Evolutionary conservation across 1,284 basidiomycete species (phyloP).

Genomic region (Sparassis latifolia): DNA sequence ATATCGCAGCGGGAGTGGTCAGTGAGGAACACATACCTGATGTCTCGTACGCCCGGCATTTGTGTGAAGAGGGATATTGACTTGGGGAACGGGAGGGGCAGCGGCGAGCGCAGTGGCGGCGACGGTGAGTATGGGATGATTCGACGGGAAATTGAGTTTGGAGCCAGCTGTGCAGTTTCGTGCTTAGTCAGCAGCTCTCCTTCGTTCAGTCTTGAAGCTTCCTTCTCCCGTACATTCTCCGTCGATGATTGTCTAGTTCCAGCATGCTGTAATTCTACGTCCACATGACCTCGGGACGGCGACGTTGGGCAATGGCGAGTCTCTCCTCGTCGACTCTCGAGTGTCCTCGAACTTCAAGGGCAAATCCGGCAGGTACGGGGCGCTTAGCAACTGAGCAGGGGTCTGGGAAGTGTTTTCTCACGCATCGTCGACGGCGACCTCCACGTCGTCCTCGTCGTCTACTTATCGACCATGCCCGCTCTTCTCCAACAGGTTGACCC

Average conservation of each 20-base stretch:
- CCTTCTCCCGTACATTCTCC: background rate
- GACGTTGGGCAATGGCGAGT: no score
- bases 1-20: background rate
- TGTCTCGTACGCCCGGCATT: slow-evolving; percentile 92
- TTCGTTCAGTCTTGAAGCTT: background rate
- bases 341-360: no score
- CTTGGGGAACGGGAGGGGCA: slow-evolving; percentile 39
- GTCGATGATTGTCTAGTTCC: background rate
- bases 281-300: no score
- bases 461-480: no score
- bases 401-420: slow-evolving; percentile 3
- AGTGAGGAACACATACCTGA: slow-evolving; percentile 52
- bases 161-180: slow-evolving; percentile 33
- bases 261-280: no score
- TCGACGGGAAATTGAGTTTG: slow-evolving; percentile 34
- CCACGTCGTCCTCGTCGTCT: no score
- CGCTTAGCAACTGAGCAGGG: slow-evolving; percentile 1
- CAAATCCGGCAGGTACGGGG: no score
- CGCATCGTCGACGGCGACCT: background rate
- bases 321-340: no score
- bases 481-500: no score
- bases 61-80: slow-evolving; percentile 32
- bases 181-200: slow-evolving; percentile 20
- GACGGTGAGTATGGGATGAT: slow-evolving; percentile 18
- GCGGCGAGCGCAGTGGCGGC: slow-evolving; percentile 35